Conservation (phyloP, 2,329 filamentous ascomycete species). For the Arthrobotrys iridis region DNA sequence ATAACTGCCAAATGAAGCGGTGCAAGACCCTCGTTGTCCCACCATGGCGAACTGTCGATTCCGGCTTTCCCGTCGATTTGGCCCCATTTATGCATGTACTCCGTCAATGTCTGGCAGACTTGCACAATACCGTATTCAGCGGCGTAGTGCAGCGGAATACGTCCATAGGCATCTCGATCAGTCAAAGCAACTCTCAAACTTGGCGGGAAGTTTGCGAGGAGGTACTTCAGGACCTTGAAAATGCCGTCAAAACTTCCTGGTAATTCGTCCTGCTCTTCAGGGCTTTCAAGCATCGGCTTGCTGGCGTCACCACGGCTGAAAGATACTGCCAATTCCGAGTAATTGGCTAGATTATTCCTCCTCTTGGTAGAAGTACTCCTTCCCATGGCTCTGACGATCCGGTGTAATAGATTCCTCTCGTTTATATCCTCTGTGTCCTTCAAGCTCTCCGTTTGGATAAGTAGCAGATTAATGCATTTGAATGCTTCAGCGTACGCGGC, state of each 20-base stretch:
- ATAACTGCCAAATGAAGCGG: slow-evolving; percentile 93
- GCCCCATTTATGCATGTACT: slow-evolving; percentile 86
- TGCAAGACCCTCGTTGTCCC: slow-evolving; percentile 89
- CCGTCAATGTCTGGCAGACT: slow-evolving; percentile 87
- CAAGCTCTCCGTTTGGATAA: slow-evolving; percentile 75
- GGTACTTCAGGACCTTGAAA: slow-evolving; percentile 62
- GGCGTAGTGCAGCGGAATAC: slow-evolving; percentile 88
- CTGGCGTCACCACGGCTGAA: slow-evolving; percentile 27
- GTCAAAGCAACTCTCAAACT: slow-evolving; percentile 75
- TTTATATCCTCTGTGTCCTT: slow-evolving; percentile 94
- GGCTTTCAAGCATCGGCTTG: slow-evolving; percentile 9
- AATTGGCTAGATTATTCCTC: slow-evolving; percentile 63
- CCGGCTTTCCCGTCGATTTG: slow-evolving; percentile 85
- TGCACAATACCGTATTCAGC: slow-evolving; percentile 93
- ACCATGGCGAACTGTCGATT: slow-evolving; percentile 88
- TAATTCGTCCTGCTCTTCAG: slow-evolving; percentile 46
- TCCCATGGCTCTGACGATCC: slow-evolving; percentile 90
- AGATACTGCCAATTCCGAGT: slow-evolving; percentile 64
- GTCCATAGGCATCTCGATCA: slow-evolving; percentile 79
- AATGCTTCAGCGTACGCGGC: slow-evolving; percentile 76
- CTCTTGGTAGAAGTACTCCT: slow-evolving; percentile 72
- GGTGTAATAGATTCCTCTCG: slow-evolving; percentile 89
- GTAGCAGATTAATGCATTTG: slow-evolving; percentile 75
- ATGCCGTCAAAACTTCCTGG: slow-evolving; percentile 49
- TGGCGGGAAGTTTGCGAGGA: slow-evolving; percentile 73